phyloP scores from a whole-genome alignment of 208 protist genomes.

The Vickermania ingenoplastis region DNA sequence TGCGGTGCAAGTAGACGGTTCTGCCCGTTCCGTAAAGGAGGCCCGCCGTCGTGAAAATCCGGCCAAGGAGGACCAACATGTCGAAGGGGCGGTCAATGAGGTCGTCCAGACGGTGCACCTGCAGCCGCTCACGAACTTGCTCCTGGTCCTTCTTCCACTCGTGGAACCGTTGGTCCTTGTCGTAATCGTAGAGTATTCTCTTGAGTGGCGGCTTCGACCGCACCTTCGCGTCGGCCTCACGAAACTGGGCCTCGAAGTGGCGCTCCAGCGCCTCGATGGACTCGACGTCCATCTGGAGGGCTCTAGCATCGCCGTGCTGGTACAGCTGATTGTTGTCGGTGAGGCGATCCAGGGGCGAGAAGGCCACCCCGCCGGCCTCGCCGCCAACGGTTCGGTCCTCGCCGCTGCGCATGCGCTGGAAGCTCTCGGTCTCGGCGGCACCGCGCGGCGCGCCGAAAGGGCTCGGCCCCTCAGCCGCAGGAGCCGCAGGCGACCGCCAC shows the following conservation, averaged over 20 bases:
- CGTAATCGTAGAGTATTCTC: constrained; percentile 58
- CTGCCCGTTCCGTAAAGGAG: constrained; percentile 70
- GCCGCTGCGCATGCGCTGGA: neutral
- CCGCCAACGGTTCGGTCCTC: constrained; percentile 1
- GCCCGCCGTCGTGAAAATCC: constrained; percentile 57
- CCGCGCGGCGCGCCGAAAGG: neutral
- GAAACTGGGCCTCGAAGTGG: constrained; percentile 46
- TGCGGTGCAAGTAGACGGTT: constrained; percentile 70
- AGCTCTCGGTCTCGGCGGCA: neutral
- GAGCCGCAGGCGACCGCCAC: neutral
- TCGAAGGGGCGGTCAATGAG: constrained; percentile 48
- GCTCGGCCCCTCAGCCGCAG: neutral
- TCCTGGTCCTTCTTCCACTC: constrained; percentile 67
- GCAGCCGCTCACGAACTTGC: constrained; percentile 34
- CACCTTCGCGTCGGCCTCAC: constrained; percentile 39
- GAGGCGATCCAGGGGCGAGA: constrained; percentile 20
- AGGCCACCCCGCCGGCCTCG: constrained; percentile 16
- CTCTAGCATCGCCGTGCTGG: constrained; percentile 27
- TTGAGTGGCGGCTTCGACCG: constrained; percentile 19
- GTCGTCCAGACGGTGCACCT: constrained; percentile 75
- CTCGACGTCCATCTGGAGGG: constrained; percentile 41
- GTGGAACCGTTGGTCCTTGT: constrained; percentile 56
- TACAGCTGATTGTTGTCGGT: constrained; percentile 4
- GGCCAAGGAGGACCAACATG: constrained; percentile 46
- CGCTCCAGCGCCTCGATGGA: constrained; percentile 49